Conservation (phyloP, 495 filamentous ascomycete species). For the Neurospora sp. region DNA sequence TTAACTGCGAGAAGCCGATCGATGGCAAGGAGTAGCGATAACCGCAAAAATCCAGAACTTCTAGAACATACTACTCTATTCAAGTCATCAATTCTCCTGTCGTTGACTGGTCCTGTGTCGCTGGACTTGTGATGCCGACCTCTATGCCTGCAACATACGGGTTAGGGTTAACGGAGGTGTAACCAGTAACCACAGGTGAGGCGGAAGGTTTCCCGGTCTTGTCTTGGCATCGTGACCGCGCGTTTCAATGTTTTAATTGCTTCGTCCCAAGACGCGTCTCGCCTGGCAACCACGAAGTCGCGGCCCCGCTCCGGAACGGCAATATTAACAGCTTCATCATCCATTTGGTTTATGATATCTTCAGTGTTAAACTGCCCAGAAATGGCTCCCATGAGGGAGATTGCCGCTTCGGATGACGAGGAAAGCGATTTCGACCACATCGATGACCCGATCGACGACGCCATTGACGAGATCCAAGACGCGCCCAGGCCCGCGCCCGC, state of each 20-base stretch:
- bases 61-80: background rate
- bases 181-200: background rate
- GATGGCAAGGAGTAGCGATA: background rate
- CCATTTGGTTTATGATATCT: background rate
- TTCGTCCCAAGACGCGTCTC: background rate
- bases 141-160: background rate
- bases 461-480: background rate
- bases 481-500: background rate
- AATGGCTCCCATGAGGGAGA: conserved; percentile 16
- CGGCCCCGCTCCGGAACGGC: background rate
- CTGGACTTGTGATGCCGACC: background rate
- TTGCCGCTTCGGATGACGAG: conserved; percentile 24
- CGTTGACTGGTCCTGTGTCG: background rate
- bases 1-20: background rate
- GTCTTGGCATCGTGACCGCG: background rate
- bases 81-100: background rate
- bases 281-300: background rate
- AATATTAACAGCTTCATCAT: background rate
- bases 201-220: background rate
- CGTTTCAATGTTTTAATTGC: background rate
- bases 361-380: background rate
- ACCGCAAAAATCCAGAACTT: background rate
- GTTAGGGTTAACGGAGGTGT: background rate
- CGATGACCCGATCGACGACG: background rate
- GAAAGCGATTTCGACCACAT: conserved; percentile 13